phyloP scores from a whole-genome alignment of 805 yeast species.

The Komagataella pastoris region DNA sequence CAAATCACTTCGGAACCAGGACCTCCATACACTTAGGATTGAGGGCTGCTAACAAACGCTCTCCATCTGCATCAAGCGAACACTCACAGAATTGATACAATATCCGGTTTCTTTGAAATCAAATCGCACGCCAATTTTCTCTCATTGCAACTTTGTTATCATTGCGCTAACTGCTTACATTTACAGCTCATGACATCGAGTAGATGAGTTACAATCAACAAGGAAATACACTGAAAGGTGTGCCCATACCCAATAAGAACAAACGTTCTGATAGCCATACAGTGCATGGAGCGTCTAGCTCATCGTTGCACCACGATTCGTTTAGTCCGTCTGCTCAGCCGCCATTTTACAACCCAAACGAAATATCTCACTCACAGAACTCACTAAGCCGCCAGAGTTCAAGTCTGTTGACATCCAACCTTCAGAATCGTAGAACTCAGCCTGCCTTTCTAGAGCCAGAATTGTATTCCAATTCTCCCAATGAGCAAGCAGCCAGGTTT shows the following conservation, averaged over 20 bases:
- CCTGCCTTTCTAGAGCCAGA: neutral
- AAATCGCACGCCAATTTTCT: neutral
- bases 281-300: neutral
- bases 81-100: neutral
- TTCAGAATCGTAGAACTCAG: conserved; percentile 3
- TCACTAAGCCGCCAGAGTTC: conserved; percentile 1
- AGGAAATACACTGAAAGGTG: neutral
- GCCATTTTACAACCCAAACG: conserved; percentile 1
- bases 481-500: neutral
- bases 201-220: neutral
- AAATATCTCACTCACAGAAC: conserved; percentile 1
- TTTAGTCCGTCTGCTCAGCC: conserved; percentile 5
- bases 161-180: neutral
- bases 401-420: conserved; percentile 6
- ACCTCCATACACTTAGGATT: neutral
- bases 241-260: neutral
- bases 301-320: conserved; percentile 1
- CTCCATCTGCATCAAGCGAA: neutral
- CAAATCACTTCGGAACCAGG: neutral
- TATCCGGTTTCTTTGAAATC: neutral
- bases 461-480: neutral
- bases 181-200: neutral
- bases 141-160: neutral
- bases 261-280: neutral
- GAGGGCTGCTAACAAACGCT: neutral